Base-by-base conservation (phyloP, 805 yeast species). In the Yamadazyma sp. region DNA sequence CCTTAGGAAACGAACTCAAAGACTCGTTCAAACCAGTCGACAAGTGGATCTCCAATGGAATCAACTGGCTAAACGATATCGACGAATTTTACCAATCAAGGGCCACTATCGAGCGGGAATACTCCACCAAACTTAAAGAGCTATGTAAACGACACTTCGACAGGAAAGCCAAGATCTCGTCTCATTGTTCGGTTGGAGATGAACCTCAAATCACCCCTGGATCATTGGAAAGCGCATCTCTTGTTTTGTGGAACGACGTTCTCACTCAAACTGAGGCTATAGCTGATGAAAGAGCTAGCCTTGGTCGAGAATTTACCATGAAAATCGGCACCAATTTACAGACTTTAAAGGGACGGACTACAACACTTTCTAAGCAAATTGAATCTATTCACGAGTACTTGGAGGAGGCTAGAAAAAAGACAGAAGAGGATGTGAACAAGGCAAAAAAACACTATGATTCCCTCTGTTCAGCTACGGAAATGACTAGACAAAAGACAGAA, bases 121-220 rank as follows among this genome's bases (percentile, higher is more conserved):
- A 91, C 52, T 72, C 95, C 8, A 64, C 70, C 12, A 84, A 79
- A 47, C 67, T 93, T 39, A 70, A 75, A 37, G 73, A 73, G 7
- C 61, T 93, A 42, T 72, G 87, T 29, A 63, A 78, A 35, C 86
- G 80, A 42, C 84, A 80, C 45, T 80, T 87, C 49, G 82, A 80
- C 42, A 83, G 78, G 59, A 89, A 90, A 56, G 83, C 95, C 32
- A 78, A 78, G 46, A 60, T 71, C 12, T 70, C 87, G 8, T 77
- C 91, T 0, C 57, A 64, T 10, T 60, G 93, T 19, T 78, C 90
- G 29, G 99, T 93, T 2, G 99, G 99, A 17, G 95, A 87, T 43
- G 76, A 77, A 12, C 99, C 99, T 0, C 75, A 80, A 28, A 76
- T 86, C 28, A 93, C 99, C 0, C 98, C 99, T 0, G 99, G 99